These are phyloP conservation scores for Ploettnerulaceae sp. DNA, from an alignment of 2,329 filamentous ascomycete species.

Conservation along the genomic window DNA sequence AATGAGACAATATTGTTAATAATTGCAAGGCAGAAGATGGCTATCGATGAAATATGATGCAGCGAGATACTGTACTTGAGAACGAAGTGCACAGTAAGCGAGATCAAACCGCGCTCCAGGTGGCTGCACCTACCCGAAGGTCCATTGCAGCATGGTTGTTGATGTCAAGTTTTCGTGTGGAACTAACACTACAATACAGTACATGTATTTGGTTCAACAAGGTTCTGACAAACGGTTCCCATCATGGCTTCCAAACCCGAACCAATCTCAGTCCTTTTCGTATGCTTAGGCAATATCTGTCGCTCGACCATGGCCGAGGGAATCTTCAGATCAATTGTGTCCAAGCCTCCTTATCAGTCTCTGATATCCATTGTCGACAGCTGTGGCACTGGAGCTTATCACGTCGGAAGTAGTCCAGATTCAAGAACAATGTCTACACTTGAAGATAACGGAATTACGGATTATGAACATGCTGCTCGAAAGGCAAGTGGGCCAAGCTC, in stretches of 20 bases:
- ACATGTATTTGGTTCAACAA: no score
- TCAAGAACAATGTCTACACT: conserved; percentile 79
- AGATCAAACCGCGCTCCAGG: conserved; percentile 3
- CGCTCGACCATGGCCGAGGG: conserved; percentile 93
- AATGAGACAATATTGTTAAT: neutral
- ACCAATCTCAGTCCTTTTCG: conserved; percentile 76
- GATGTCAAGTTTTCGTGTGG: no score
- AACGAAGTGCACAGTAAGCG: neutral
- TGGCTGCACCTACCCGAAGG: conserved; percentile 8
- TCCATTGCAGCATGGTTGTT: no score
- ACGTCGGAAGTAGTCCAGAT: conserved; percentile 72
- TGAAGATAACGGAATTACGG: conserved; percentile 64
- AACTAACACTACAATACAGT: neutral
- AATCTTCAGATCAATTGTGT: conserved; percentile 71
- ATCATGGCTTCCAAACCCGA: conserved; percentile 26
- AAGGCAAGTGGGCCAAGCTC: conserved; percentile 48
- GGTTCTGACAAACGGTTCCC: neutral
- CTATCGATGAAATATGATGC: no score
- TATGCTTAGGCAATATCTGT: conserved; percentile 96
- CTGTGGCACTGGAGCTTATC: conserved; percentile 85
- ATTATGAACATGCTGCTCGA: conserved; percentile 73
- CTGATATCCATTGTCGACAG: conserved; percentile 71
- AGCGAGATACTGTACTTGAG: neutral
- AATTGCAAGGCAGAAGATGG: no score
- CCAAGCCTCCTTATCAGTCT: conserved; percentile 53